Evolutionary conservation across 192 early-diverging fungal species (phyloP).

Genomic region (Linnemannia elongata): DNA sequence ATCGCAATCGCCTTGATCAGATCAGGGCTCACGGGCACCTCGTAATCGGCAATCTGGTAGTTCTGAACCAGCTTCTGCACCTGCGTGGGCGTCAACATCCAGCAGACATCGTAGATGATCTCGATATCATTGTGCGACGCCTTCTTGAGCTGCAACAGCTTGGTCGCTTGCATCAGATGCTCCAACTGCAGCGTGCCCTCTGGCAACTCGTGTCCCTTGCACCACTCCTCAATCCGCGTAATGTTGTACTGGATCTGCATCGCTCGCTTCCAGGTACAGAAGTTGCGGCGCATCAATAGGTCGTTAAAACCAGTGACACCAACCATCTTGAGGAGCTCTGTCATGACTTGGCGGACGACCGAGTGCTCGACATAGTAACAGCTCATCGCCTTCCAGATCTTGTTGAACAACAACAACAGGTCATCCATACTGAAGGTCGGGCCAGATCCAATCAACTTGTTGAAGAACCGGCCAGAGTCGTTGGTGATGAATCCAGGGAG

Average conservation of each 20-base stretch:
- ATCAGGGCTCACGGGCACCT: conserved; percentile 87
- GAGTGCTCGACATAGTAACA: conserved; percentile 97
- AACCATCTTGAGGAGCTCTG: conserved; percentile 95
- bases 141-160: conserved; percentile 97
- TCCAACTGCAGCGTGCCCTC: conserved; percentile 94
- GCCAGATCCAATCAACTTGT: conserved; percentile 87
- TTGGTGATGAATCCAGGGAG: conserved; percentile 95
- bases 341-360: conserved; percentile 93
- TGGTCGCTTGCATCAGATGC: conserved; percentile 95
- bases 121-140: conserved; percentile 88
- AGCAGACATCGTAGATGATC: conserved; percentile 99
- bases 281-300: conserved; percentile 97
- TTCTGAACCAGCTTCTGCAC: conserved; percentile 97
- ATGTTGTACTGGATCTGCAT: conserved; percentile 99
- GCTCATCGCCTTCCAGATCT: conserved; percentile 95
- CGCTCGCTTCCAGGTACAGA: conserved; percentile 98
- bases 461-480: conserved; percentile 91
- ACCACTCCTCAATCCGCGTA: conserved; percentile 98
- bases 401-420: conserved; percentile 92
- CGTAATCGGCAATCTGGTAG: conserved; percentile 97
- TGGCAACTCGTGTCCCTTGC: conserved; percentile 92
- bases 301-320: conserved; percentile 98
- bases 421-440: conserved; percentile 94
- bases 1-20: conserved; percentile 91
- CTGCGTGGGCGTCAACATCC: conserved; percentile 95